phyloP scores from a whole-genome alignment of 306 rosid genomes.

The Chamaecrista fasciculata region DNA sequence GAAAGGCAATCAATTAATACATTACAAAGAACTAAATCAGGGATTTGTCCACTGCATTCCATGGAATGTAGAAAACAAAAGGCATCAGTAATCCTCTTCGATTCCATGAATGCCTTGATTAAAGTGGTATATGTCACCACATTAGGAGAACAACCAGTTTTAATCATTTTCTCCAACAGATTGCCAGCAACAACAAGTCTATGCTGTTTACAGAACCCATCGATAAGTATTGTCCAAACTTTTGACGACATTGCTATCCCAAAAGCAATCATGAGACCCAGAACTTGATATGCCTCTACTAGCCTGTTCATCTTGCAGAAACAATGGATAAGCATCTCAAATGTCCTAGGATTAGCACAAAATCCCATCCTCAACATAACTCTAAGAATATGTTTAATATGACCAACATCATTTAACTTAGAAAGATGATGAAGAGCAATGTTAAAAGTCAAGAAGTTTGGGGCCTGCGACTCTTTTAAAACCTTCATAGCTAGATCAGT shows the following conservation, averaged over 20 bases:
- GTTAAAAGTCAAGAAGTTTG: constrained; percentile 57
- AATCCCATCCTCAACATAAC: constrained; percentile 41
- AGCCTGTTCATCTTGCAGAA: constrained; percentile 51
- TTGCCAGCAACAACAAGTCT: constrained; percentile 42
- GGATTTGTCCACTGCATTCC: constrained; percentile 39
- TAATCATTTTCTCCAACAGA: constrained; percentile 45
- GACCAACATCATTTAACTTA: constrained; percentile 32
- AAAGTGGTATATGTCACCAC: constrained; percentile 60
- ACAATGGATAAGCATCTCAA: constrained; percentile 48
- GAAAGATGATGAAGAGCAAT: constrained; percentile 47
- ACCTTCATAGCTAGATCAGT: constrained; percentile 36
- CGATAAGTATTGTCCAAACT: constrained; percentile 51
- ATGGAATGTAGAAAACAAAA: constrained; percentile 37
- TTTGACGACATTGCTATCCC: constrained; percentile 41
- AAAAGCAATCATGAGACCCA: constrained; percentile 49
- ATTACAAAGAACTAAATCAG: constrained; percentile 54
- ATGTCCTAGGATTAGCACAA: constrained; percentile 42
- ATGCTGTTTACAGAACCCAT: constrained; percentile 35
- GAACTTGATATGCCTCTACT: constrained; percentile 46
- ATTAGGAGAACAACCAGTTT: constrained; percentile 39
- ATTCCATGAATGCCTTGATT: constrained; percentile 53
- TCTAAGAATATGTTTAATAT: constrained; percentile 33
- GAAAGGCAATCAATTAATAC: constrained; percentile 58
- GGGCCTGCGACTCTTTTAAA: constrained; percentile 33
- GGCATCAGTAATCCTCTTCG: constrained; percentile 43